Conservation (phyloP, 2,329 filamentous ascomycete species). For the Arthrobotrys conoides region DNA sequence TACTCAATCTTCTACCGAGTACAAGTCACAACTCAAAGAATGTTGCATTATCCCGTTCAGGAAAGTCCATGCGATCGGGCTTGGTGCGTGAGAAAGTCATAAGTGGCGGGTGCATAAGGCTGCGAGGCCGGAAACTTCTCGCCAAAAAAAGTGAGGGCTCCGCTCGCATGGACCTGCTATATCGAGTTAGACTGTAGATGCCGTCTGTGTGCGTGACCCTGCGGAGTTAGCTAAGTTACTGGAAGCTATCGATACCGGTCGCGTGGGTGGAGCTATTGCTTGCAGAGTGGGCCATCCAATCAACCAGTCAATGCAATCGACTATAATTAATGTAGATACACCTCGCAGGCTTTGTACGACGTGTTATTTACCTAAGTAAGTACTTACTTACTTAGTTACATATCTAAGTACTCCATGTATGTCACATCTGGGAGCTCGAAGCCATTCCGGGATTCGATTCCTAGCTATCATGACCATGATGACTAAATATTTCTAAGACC, state of each 20-base stretch:
- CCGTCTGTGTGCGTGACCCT: conserved; percentile 19
- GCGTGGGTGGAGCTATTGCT: conserved; percentile 36
- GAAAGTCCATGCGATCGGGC: conserved; percentile 24
- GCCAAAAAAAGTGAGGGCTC: conserved; percentile 32
- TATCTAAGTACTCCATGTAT: no score
- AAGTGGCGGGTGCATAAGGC: conserved; percentile 32
- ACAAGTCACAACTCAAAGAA: conserved; percentile 6
- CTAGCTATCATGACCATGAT: not conserved
- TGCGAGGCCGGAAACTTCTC: conserved; percentile 53
- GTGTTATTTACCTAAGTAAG: conserved; percentile 17
- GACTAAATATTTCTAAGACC: not conserved
- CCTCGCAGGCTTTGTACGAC: conserved; percentile 14
- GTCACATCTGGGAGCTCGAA: conserved; percentile 26
- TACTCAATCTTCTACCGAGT: not conserved
- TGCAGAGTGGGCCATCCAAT: conserved; percentile 5
- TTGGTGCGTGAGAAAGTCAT: not conserved
- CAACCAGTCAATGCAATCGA: not conserved
- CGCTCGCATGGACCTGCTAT: conserved; percentile 46
- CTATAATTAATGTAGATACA: not conserved
- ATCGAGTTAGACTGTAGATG: conserved; percentile 23
- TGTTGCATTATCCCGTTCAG: conserved; percentile 19
- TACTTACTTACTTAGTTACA: no score
- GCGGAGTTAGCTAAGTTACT: conserved; percentile 20
- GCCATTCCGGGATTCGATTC: not conserved
- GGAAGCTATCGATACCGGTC: conserved; percentile 43